Percentiles rank a stretch among this genome's conserved stretches.
Conservation (phyloP, 1,284 basidiomycete species). For the Lentinula novae-zelandiae region DNA sequence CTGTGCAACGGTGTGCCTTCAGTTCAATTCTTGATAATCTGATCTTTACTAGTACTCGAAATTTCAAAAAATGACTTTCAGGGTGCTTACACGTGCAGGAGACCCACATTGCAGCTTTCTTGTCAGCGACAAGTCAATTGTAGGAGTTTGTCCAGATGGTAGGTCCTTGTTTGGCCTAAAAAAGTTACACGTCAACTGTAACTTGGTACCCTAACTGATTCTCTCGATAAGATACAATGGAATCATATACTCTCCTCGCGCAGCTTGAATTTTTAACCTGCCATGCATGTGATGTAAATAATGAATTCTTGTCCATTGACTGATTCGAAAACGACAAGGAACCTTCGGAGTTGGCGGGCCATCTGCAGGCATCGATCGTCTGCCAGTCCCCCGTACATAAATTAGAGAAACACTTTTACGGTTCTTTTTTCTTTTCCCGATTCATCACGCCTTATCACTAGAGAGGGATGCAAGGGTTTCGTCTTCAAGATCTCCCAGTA, state of each 20-base stretch:
- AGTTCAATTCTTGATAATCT: background rate
- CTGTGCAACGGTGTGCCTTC: background rate
- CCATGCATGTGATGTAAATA: constrained; percentile 4
- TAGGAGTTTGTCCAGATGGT: background rate
- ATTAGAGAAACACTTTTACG: background rate
- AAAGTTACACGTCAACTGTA: background rate
- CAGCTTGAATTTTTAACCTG: background rate
- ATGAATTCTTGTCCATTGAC: background rate
- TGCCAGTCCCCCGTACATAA: background rate
- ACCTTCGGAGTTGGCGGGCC: background rate
- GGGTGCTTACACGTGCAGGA: background rate
- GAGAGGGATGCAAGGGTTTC: constrained; percentile 18
- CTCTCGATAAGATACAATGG: constrained; percentile 4
- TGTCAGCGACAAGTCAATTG: background rate
- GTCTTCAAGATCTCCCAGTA: constrained; percentile 28
- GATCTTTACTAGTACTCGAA: background rate
- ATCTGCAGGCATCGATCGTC: constrained; percentile 1
- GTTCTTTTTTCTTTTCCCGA: background rate
- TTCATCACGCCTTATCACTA: background rate
- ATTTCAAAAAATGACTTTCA: background rate
- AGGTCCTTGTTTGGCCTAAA: background rate
- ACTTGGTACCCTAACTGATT: background rate
- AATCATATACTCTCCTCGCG: background rate
- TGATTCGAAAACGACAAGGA: background rate
- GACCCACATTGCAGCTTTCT: background rate